Conservation (phyloP, 352 stramenopile species). For the Phytophthora pistaciae region DNA sequence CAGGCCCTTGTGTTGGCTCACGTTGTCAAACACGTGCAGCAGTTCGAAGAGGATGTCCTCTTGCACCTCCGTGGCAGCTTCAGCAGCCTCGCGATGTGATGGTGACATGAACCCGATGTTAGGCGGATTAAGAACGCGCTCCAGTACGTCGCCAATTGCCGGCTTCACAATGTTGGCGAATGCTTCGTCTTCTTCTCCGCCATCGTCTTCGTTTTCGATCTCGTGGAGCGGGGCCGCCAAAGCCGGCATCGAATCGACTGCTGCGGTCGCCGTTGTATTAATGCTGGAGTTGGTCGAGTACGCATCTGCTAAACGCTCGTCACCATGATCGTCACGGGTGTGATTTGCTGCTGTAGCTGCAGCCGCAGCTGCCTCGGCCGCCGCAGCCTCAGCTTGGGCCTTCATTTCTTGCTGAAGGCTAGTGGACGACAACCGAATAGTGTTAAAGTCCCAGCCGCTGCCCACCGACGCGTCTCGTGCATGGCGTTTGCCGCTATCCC, state of each 20-base stretch:
- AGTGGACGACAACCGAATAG: slow-evolving; percentile 62
- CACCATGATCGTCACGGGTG: background rate
- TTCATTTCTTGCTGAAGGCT: slow-evolving; percentile 47
- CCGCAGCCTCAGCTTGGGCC: slow-evolving; percentile 24
- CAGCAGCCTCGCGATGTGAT: slow-evolving; percentile 25
- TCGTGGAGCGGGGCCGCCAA: slow-evolving; percentile 20
- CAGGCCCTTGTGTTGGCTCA: slow-evolving; percentile 70
- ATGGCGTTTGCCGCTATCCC: slow-evolving; percentile 50
- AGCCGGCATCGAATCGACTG: slow-evolving; percentile 9
- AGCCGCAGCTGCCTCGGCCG: slow-evolving; percentile 9
- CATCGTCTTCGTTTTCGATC: slow-evolving; percentile 36
- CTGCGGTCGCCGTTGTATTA: slow-evolving; percentile 4
- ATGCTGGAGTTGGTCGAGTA: slow-evolving; percentile 5
- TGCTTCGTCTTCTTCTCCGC: slow-evolving; percentile 53
- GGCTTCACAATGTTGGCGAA: slow-evolving; percentile 84
- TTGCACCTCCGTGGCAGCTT: slow-evolving; percentile 52
- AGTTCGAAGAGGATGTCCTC: slow-evolving; percentile 86
- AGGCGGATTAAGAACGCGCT: slow-evolving; percentile 48
- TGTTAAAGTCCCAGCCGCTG: slow-evolving; percentile 85
- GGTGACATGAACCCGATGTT: slow-evolving; percentile 31
- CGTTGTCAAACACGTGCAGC: slow-evolving; percentile 77
- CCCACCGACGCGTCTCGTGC: slow-evolving; percentile 51
- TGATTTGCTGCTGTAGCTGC: slow-evolving; percentile 9
- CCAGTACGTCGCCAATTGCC: slow-evolving; percentile 78
- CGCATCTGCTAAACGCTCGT: background rate